Percentiles rank a stretch among this genome's conserved stretches.
phyloP scores from a whole-genome alignment of 768 basidiomycete genomes.

The Kwoniella heveanensis region DNA sequence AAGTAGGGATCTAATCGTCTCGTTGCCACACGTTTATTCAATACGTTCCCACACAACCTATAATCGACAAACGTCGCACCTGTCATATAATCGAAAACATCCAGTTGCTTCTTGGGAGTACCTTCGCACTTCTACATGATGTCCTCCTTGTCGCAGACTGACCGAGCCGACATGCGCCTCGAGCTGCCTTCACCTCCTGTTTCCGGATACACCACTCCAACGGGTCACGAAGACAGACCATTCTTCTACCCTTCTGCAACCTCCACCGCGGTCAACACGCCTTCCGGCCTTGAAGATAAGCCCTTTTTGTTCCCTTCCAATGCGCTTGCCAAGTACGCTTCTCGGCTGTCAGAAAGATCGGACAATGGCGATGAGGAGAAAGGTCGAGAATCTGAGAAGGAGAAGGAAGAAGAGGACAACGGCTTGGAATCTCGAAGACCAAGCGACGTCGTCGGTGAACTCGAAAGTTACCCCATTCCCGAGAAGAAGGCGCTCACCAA shows the following conservation, averaged over 20 bases:
- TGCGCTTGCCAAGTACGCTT: background rate
- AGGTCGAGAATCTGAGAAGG: background rate
- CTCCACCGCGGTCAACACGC: conserved; percentile 18
- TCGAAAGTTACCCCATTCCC: conserved; percentile 13
- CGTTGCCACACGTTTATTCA: background rate
- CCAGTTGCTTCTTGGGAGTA: too few relatives aligned
- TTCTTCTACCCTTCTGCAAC: conserved; percentile 13
- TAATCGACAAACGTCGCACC: too few relatives aligned
- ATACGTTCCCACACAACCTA: background rate
- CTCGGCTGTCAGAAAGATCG: background rate
- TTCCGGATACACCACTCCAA: conserved; percentile 5
- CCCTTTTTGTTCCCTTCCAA: conserved; percentile 17
- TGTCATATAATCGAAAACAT: background rate
- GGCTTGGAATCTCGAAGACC: background rate
- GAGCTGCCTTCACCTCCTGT: background rate
- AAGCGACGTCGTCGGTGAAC: conserved; percentile 3
- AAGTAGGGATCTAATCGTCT: background rate
- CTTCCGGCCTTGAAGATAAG: conserved; percentile 17
- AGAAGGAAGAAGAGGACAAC: conserved; percentile 5
- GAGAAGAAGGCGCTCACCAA: conserved; percentile 11
- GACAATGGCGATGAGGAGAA: background rate
- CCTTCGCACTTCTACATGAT: background rate
- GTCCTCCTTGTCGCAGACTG: background rate
- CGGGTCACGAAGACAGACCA: conserved; percentile 8
- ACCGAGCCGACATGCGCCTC: background rate